These are phyloP conservation scores for Brassica rapa DNA, from an alignment of 345 rosid species.

Conservation along the genomic window DNA sequence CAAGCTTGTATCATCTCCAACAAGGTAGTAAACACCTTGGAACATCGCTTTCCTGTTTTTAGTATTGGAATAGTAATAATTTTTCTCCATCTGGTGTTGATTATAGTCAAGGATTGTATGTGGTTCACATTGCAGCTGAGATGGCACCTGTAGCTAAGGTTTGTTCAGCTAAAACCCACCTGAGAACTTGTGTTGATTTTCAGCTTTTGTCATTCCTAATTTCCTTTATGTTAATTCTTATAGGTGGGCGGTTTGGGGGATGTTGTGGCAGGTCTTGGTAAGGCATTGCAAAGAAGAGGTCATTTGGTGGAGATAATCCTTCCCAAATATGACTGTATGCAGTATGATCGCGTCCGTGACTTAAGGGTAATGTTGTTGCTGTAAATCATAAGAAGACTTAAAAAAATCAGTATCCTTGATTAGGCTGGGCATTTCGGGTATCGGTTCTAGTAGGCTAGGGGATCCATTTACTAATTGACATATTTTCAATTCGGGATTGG, in stretches of 20 bases:
- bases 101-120: constrained; percentile 77
- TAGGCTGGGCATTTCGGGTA: too few species aligned
- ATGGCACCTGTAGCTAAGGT: constrained; percentile 99
- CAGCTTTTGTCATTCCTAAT: constrained; percentile 11
- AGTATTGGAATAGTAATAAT: constrained; percentile 14
- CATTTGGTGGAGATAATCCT: constrained; percentile 89
- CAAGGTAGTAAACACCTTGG: constrained; percentile 46
- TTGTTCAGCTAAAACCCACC: constrained; percentile 35
- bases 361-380: constrained; percentile 60
- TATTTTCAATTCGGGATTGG: too few species aligned
- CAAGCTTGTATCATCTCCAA: constrained; percentile 56
- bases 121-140: constrained; percentile 93
- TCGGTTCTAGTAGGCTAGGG: too few species aligned
- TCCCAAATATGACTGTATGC: constrained; percentile 97
- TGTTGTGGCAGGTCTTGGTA: constrained; percentile 91
- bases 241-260: constrained; percentile 99
- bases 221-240: neutral
- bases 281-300: constrained; percentile 91
- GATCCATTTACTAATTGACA: too few species aligned
- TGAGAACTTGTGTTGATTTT: constrained; percentile 13
- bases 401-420: neutral
- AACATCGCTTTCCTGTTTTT: too few species aligned
- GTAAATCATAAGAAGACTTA: constrained; percentile 3
- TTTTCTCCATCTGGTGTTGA: constrained; percentile 46
- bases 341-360: constrained; percentile 65